Percentiles rank a stretch among this genome's conserved stretches.
These are phyloP conservation scores for Ceratobasidium sp. DNA, from an alignment of 1,284 basidiomycete genomes.

Conservation along the genomic window DNA sequence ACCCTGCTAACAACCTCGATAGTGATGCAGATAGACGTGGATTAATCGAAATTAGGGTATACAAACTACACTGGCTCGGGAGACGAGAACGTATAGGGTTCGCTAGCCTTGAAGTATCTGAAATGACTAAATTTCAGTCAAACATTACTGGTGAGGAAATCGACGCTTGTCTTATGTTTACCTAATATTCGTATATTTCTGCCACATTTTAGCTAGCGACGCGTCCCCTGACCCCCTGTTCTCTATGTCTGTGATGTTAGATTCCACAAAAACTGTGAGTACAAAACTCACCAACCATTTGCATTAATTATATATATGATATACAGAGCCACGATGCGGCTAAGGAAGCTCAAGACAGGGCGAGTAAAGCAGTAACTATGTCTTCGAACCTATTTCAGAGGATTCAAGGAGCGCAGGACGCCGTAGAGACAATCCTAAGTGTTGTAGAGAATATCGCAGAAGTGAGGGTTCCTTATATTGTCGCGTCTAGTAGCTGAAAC, in stretches of 20 bases:
- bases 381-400: too few relatives aligned
- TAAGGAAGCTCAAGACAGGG: too few relatives aligned
- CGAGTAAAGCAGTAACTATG: too few relatives aligned
- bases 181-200: not conserved
- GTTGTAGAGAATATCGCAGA: not conserved
- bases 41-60: not conserved
- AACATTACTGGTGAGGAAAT: not conserved
- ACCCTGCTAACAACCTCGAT: not conserved
- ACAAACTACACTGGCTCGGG: not conserved
- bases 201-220: not conserved
- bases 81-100: not conserved
- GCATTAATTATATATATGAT: not conserved
- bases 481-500: too few relatives aligned
- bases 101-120: not conserved
- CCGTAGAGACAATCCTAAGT: not conserved
- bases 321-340: too few relatives aligned
- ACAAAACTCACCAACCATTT: not conserved
- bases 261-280: not conserved
- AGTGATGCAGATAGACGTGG: not conserved
- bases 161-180: too few relatives aligned
- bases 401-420: too few relatives aligned
- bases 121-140: not conserved
- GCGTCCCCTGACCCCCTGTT: not conserved
- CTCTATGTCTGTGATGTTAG: not conserved
- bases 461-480: too few relatives aligned